phyloP scores from a whole-genome alignment of 148 eudicot species.

The Hydrangea macrophylla region DNA sequence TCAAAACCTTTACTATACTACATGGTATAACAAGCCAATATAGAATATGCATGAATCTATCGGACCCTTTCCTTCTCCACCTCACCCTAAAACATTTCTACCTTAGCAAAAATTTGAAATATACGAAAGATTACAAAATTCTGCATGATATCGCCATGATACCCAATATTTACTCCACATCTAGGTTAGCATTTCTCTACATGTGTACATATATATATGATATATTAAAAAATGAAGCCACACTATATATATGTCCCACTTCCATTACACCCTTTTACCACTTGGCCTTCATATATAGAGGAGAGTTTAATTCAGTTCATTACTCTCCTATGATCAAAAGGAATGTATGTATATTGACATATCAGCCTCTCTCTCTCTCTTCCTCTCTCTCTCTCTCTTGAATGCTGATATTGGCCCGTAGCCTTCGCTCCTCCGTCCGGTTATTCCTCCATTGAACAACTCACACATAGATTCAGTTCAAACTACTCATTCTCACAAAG shows the following conservation, averaged over 20 bases:
- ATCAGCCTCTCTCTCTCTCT: slow-evolving; percentile 11
- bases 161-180: too few species aligned
- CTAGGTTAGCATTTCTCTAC: too few species aligned
- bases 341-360: slow-evolving; percentile 11
- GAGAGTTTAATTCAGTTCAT: neutral
- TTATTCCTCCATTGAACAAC: neutral
- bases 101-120: too few species aligned
- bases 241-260: slow-evolving; percentile 16
- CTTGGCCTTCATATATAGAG: slow-evolving; percentile 8
- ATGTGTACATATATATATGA: neutral
- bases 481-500: neutral
- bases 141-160: too few species aligned
- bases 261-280: slow-evolving; percentile 8
- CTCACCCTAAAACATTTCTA: too few species aligned
- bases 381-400: neutral
- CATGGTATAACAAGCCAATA: too few species aligned
- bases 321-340: slow-evolving; percentile 13
- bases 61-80: too few species aligned
- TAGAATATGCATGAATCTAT: too few species aligned
- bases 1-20: too few species aligned
- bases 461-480: neutral
- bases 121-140: too few species aligned
- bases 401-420: neutral
- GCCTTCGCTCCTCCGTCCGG: neutral
- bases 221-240: too few species aligned